phyloP scores from a whole-genome alignment of 768 basidiomycete species.

The Inosperma sp. region DNA sequence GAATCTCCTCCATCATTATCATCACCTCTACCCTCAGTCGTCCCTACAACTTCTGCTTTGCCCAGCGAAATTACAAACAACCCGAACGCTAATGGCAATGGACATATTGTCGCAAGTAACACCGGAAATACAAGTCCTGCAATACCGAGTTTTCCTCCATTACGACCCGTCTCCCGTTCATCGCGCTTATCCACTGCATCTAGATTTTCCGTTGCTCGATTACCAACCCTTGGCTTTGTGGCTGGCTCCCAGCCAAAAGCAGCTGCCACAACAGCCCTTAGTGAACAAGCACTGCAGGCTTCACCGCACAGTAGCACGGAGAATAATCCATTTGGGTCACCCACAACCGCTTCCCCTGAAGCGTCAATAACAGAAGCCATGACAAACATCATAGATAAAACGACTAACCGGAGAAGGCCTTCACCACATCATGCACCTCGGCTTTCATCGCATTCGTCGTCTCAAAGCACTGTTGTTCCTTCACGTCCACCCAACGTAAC shows the following conservation, averaged over 20 bases:
- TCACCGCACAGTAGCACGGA: slow-evolving; percentile 39
- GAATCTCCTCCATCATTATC: slow-evolving; percentile 36
- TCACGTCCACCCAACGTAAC: slow-evolving; percentile 31
- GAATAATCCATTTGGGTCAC: slow-evolving; percentile 20
- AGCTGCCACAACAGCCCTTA: slow-evolving; percentile 61
- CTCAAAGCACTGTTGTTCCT: slow-evolving; percentile 25
- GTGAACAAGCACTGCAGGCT: slow-evolving; percentile 48
- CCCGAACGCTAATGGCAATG: too few relatives aligned
- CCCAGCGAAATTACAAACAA: slow-evolving; percentile 14
- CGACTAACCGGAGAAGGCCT: slow-evolving; percentile 45
- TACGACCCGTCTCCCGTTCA: slow-evolving; percentile 69
- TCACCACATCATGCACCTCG: slow-evolving; percentile 56
- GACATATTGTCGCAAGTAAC: slow-evolving; percentile 3
- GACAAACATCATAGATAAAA: slow-evolving; percentile 32
- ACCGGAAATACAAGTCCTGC: slow-evolving; percentile 3
- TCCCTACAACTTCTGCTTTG: slow-evolving; percentile 3
- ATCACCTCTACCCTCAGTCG: slow-evolving; percentile 34
- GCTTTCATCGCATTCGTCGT: slow-evolving; percentile 31
- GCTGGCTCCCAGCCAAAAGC: slow-evolving; percentile 49
- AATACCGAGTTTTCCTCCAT: slow-evolving; percentile 38
- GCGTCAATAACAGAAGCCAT: slow-evolving; percentile 62
- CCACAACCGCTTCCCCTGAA: slow-evolving; percentile 53
- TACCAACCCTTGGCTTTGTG: slow-evolving; percentile 53
- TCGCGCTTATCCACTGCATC: slow-evolving; percentile 68
- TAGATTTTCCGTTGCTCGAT: slow-evolving; percentile 57